Evolutionary conservation across 2,329 filamentous ascomycete genomes (phyloP).

Genomic region (Bipolaris oryzae): DNA sequence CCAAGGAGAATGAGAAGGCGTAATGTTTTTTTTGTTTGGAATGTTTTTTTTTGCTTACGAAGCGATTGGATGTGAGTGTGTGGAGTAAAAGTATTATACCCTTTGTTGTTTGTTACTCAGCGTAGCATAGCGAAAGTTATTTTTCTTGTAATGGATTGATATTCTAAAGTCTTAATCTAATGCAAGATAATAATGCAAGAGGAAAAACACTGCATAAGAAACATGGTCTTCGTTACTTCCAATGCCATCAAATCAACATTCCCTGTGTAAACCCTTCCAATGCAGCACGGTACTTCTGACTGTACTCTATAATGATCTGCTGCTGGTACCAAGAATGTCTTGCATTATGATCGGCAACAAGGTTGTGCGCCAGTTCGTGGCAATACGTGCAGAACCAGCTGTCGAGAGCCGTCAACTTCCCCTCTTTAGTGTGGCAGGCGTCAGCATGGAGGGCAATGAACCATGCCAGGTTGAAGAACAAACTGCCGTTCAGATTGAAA

Average conservation of each 20-base stretch:
- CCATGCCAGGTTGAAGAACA: slow-evolving; percentile 94
- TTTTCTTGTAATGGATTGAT: no score
- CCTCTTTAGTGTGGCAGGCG: slow-evolving; percentile 32
- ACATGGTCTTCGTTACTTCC: background rate
- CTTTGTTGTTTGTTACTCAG: slow-evolving; percentile 2
- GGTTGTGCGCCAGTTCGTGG: slow-evolving; percentile 94
- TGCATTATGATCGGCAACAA: slow-evolving; percentile 71
- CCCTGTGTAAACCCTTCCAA: slow-evolving; percentile 33
- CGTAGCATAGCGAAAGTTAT: background rate
- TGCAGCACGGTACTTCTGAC: slow-evolving; percentile 38
- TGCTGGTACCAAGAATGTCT: slow-evolving; percentile 48
- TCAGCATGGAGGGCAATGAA: slow-evolving; percentile 75
- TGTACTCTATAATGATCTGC: slow-evolving; percentile 48
- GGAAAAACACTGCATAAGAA: background rate
- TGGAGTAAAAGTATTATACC: slow-evolving; percentile 12
- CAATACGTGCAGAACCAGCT: slow-evolving; percentile 96
- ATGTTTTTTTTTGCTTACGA: background rate
- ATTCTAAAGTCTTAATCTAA: no score
- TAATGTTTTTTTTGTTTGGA: background rate
- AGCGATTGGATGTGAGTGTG: no score
- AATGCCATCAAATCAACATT: slow-evolving; percentile 15
- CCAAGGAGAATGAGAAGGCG: slow-evolving; percentile 16
- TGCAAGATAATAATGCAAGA: no score
- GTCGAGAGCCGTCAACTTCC: slow-evolving; percentile 60
- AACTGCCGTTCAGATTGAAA: slow-evolving; percentile 84